Percentiles rank a stretch among this genome's conserved stretches.
Conservation (phyloP, 106 monocot species). For the Agapanthus africanus region DNA sequence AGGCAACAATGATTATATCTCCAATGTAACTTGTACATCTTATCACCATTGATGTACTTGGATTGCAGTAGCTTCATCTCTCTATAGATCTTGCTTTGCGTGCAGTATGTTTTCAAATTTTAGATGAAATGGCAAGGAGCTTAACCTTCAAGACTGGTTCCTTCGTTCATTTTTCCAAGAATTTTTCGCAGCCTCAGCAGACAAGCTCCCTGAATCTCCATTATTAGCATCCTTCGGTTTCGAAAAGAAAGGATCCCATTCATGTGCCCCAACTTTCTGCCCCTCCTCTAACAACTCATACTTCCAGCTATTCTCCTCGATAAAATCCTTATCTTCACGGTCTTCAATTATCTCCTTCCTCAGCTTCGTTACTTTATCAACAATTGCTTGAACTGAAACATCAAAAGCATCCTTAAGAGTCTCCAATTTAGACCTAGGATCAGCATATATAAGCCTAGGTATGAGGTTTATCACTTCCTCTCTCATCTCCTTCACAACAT, state of each 20-base stretch:
- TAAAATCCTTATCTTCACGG: conserved; percentile 55
- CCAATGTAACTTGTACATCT: neutral
- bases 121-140: neutral
- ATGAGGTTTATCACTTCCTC: conserved; percentile 67
- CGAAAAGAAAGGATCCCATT: conserved; percentile 88
- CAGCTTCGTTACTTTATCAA: conserved; percentile 53
- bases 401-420: conserved; percentile 85
- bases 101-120: neutral
- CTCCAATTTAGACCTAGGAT: conserved; percentile 55
- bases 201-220: conserved; percentile 29
- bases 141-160: conserved; percentile 20
- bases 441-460: conserved; percentile 62
- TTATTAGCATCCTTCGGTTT: conserved; percentile 54
- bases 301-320: conserved; percentile 89
- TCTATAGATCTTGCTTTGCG: neutral
- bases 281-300: conserved; percentile 69
- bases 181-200: conserved; percentile 43
- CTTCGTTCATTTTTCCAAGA: conserved; percentile 59
- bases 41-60: conserved; percentile 1
- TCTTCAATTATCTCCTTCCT: conserved; percentile 61
- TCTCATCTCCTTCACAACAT: conserved; percentile 50
- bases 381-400: conserved; percentile 66
- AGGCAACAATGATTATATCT: neutral
- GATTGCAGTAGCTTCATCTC: conserved; percentile 7
- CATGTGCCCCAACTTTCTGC: conserved; percentile 59